Percentiles rank a stretch among this genome's conserved stretches.
Evolutionary conservation across 2,329 filamentous ascomycete genomes (phyloP).

Genomic region (Hypoxylon sp.): DNA sequence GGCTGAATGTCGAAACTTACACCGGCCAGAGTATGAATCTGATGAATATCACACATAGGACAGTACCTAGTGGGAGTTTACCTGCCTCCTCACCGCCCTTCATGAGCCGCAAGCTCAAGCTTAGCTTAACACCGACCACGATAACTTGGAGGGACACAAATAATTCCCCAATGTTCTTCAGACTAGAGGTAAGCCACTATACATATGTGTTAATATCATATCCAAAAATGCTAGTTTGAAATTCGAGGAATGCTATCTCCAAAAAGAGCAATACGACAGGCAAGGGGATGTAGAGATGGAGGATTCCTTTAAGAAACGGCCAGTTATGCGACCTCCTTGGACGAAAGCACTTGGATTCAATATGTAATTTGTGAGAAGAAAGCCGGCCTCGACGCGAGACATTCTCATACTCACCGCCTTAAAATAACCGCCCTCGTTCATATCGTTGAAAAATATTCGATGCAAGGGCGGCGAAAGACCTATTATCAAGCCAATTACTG

Average conservation of each 20-base stretch:
- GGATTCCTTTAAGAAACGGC: not conserved
- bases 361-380: not conserved
- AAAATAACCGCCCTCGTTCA: slow-evolving; percentile 67
- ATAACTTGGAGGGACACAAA: slow-evolving; percentile 72
- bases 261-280: not conserved
- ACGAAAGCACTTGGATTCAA: not conserved
- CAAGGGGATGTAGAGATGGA: not conserved
- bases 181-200: slow-evolving; percentile 66
- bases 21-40: slow-evolving; percentile 70
- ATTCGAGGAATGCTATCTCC: not conserved
- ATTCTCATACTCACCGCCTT: slow-evolving; percentile 57
- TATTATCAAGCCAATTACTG: slow-evolving; percentile 65
- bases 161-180: slow-evolving; percentile 70
- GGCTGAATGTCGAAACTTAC: slow-evolving; percentile 46
- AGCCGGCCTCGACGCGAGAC: not conserved
- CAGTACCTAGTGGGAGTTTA: slow-evolving; percentile 59
- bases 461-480: slow-evolving; percentile 69
- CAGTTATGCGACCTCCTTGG: not conserved
- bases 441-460: slow-evolving; percentile 66
- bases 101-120: slow-evolving; percentile 64
- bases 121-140: slow-evolving; percentile 71
- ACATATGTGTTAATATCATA: slow-evolving; percentile 20
- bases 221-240: not conserved
- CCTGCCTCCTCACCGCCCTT: slow-evolving; percentile 61
- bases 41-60: slow-evolving; percentile 64